phyloP scores from a whole-genome alignment of 768 basidiomycete genomes.

The Xanthoconium stramineum region DNA sequence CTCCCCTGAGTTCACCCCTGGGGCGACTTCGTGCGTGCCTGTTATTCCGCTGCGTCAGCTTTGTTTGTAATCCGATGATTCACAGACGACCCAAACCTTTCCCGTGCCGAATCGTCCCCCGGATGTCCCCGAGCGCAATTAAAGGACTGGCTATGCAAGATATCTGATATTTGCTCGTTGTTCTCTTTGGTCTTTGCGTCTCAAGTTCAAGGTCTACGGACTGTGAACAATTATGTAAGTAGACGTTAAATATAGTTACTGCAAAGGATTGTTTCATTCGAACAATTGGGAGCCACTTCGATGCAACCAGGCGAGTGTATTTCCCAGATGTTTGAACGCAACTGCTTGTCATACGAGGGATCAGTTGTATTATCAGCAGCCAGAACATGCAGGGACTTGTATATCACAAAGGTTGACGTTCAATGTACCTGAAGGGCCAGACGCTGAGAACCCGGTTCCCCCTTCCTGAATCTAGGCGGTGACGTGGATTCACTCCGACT shows the following conservation, averaged over 20 bases:
- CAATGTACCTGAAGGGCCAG: background rate
- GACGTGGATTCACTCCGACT: background rate
- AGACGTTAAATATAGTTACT: background rate
- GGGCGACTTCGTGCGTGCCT: conserved; percentile 18
- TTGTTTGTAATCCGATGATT: background rate
- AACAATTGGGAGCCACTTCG: background rate
- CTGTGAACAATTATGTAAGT: background rate
- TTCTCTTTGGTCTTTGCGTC: background rate
- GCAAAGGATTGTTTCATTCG: background rate
- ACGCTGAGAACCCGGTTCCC: no score
- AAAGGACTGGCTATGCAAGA: conserved; percentile 11
- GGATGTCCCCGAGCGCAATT: conserved; percentile 6
- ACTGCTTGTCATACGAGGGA: background rate
- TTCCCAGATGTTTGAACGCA: background rate
- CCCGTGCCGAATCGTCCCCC: conserved; percentile 21
- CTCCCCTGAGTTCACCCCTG: conserved; percentile 20
- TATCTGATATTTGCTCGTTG: background rate
- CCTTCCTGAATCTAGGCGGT: background rate
- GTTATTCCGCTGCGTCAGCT: background rate
- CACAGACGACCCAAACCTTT: conserved; percentile 23
- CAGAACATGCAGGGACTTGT: background rate
- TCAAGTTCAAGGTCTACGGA: background rate
- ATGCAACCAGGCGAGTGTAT: conserved; percentile 9
- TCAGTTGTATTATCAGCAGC: background rate
- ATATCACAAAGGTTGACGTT: background rate